A percentile compares a stretch with the other conserved stretches of the same genome.
Conservation (phyloP, 164 flowering plant genomes). For the Vitis labrusca region DNA sequence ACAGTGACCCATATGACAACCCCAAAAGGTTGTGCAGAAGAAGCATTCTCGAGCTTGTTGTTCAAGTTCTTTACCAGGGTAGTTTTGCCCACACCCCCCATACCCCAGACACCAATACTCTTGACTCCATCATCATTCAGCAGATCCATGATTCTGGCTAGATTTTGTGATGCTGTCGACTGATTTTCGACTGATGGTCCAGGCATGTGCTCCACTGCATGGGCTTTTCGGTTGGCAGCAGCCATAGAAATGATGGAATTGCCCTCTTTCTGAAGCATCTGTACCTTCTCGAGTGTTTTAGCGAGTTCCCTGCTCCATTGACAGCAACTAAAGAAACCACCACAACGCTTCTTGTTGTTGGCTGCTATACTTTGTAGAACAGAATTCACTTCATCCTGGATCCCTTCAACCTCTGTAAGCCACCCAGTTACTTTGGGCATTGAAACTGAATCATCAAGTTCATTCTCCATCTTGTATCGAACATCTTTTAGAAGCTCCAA, state of each 20-base stretch:
- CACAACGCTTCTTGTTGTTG: neutral
- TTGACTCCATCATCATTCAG: neutral
- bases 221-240: neutral
- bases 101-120: conserved; percentile 23
- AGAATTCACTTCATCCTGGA: neutral
- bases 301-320: neutral
- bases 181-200: conserved; percentile 7
- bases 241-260: neutral
- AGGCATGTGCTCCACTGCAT: conserved; percentile 8
- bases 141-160: conserved; percentile 5
- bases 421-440: neutral
- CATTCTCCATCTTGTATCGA: neutral
- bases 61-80: conserved; percentile 16
- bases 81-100: conserved; percentile 27
- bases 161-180: conserved; percentile 5
- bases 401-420: neutral
- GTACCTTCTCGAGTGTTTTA: neutral
- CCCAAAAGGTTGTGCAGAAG: neutral
- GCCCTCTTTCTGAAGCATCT: neutral
- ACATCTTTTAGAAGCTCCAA: neutral
- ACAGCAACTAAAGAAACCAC: neutral
- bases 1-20: conserved; percentile 18
- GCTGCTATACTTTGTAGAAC: neutral
- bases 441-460: neutral
- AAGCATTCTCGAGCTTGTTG: conserved; percentile 7